Percentiles rank a stretch among this genome's conserved stretches.
phyloP scores from a whole-genome alignment of 768 basidiomycete genomes.

The Mycena vitilis region DNA sequence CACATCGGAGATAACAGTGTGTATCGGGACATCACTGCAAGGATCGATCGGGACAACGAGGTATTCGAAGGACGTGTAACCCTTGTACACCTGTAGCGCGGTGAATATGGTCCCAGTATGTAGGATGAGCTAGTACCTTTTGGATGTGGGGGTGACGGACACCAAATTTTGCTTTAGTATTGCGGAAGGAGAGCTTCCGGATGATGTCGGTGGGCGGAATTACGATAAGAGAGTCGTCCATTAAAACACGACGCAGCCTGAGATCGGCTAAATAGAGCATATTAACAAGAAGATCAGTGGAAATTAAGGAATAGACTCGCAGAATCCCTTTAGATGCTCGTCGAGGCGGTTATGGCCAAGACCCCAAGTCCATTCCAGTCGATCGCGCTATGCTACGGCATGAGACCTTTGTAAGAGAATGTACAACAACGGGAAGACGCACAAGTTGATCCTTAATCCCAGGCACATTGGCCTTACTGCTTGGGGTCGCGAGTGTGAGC shows the following conservation, averaged over 20 bases:
- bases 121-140: not conserved
- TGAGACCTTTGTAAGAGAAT: no score
- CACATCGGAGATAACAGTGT: not conserved
- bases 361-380: constrained; percentile 24
- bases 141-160: not conserved
- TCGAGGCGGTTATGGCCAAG: constrained; percentile 6
- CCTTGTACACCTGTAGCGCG: constrained; percentile 16
- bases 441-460: not conserved
- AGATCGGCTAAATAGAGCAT: not conserved
- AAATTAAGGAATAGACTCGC: not conserved
- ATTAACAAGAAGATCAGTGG: not conserved
- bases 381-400: not conserved
- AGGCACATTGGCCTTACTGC: not conserved
- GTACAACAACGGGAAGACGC: not conserved
- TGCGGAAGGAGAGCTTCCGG: not conserved
- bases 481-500: not conserved
- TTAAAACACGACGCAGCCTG: not conserved
- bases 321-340: not conserved
- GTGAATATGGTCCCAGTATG: no score
- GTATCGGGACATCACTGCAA: not conserved
- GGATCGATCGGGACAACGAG: constrained; percentile 10
- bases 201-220: not conserved
- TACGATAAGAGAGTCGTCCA: not conserved
- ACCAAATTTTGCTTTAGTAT: not conserved
- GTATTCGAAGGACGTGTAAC: constrained; percentile 17